A percentile compares a stretch with the other conserved stretches of the same genome.
phyloP scores from a whole-genome alignment of 352 stramenopile species.

The Lagenidium sp. region DNA sequence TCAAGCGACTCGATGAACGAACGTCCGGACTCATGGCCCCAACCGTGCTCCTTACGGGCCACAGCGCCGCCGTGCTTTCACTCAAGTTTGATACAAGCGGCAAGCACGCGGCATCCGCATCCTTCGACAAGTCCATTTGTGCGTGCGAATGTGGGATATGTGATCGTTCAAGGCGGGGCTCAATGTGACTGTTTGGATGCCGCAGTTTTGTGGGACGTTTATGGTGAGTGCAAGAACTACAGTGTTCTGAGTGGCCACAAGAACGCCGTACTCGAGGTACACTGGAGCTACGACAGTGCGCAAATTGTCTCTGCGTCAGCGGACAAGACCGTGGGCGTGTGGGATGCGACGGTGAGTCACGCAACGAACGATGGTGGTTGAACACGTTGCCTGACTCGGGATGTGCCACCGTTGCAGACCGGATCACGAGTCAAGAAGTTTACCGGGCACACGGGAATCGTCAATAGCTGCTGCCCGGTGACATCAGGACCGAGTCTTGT shows the following conservation, averaged over 20 bases:
- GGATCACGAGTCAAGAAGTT: conserved; percentile 80
- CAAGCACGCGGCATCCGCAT: conserved; percentile 56
- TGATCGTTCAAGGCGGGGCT: too few relatives aligned
- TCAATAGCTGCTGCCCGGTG: conserved; percentile 90
- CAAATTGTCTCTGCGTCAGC: conserved; percentile 87
- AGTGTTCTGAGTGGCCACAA: conserved; percentile 92
- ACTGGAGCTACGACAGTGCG: conserved; percentile 87
- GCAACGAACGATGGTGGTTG: not conserved
- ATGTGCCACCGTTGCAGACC: conserved; percentile 45
- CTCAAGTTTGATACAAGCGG: conserved; percentile 75
- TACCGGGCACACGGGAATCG: conserved; percentile 69
- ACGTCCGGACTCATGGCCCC: conserved; percentile 57
- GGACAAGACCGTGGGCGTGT: conserved; percentile 89
- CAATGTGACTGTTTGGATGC: too few relatives aligned
- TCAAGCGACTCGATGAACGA: conserved; percentile 40
- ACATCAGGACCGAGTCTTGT: conserved; percentile 72
- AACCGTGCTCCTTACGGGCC: conserved; percentile 74
- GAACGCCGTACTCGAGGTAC: conserved; percentile 91
- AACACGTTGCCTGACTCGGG: conserved; percentile 2
- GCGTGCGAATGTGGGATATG: conserved; percentile 8
- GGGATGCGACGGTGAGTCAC: conserved; percentile 48
- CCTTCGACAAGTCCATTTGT: conserved; percentile 66
- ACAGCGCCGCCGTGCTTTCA: conserved; percentile 67
- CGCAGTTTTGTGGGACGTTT: conserved; percentile 86
- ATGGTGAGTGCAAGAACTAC: conserved; percentile 90